Evolutionary conservation across 2,329 filamentous ascomycete genomes (phyloP).

Genomic region (Arachnomyces sp.): DNA sequence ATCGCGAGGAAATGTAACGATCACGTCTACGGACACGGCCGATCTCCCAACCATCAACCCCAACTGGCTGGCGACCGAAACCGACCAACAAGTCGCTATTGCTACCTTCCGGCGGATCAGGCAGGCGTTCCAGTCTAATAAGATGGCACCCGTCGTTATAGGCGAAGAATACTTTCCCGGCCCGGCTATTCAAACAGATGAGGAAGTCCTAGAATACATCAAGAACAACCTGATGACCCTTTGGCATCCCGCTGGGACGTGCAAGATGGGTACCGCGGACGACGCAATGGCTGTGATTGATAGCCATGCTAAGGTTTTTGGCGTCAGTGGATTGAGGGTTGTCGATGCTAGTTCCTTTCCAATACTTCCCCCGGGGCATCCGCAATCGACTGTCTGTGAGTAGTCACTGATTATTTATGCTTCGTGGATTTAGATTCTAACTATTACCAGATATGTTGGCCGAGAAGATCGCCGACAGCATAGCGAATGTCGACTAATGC

Average conservation of each 20-base stretch:
- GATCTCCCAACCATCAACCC: slow-evolving; percentile 40
- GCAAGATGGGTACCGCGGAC: slow-evolving; percentile 27
- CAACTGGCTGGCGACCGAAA: slow-evolving; percentile 38
- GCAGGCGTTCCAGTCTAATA: slow-evolving; percentile 24
- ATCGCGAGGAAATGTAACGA: slow-evolving; percentile 40
- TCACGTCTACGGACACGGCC: slow-evolving; percentile 27
- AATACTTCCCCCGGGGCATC: slow-evolving; percentile 34
- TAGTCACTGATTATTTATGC: slow-evolving; percentile 2
- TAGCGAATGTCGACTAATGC: too few relatives aligned
- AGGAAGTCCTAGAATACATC: slow-evolving; percentile 34
- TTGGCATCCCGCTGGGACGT: slow-evolving; percentile 29
- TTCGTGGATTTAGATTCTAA: neutral
- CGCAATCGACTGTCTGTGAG: slow-evolving; percentile 34
- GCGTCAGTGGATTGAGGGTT: slow-evolving; percentile 25
- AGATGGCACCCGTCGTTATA: slow-evolving; percentile 22
- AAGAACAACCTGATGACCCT: slow-evolving; percentile 23
- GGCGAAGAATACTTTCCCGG: slow-evolving; percentile 35
- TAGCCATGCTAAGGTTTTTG: slow-evolving; percentile 20
- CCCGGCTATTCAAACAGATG: slow-evolving; percentile 32
- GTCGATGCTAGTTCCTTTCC: slow-evolving; percentile 29
- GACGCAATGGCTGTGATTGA: slow-evolving; percentile 29
- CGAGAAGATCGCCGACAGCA: slow-evolving; percentile 39
- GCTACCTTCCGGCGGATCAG: slow-evolving; percentile 38
- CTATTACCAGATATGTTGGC: slow-evolving; percentile 30
- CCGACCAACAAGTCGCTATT: slow-evolving; percentile 40